phyloP scores from a whole-genome alignment of 2,329 filamentous ascomycete genomes.

The Ceratocystis variospora region DNA sequence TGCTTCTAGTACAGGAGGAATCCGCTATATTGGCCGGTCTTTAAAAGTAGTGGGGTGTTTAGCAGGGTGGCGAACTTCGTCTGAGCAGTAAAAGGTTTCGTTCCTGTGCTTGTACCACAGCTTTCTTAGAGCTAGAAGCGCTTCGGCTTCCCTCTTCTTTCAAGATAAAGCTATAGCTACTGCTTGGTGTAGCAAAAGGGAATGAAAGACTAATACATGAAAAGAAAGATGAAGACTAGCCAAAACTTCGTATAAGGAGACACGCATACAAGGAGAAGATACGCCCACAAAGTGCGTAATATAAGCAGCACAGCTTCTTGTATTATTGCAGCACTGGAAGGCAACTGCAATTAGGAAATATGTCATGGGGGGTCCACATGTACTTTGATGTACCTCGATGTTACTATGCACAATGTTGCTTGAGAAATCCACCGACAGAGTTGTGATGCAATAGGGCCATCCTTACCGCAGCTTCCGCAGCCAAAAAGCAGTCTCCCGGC shows the following conservation, averaged over 20 bases:
- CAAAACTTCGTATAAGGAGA: background rate
- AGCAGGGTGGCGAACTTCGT: no score
- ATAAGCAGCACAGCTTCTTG: background rate
- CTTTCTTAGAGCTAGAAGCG: background rate
- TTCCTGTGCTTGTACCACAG: background rate
- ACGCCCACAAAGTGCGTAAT: background rate
- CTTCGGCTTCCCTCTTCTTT: background rate
- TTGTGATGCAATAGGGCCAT: background rate
- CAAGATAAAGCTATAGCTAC: background rate
- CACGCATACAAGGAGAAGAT: background rate
- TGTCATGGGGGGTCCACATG: background rate
- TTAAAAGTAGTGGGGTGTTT: no score
- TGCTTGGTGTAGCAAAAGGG: background rate
- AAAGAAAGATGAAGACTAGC: background rate
- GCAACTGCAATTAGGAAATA: background rate
- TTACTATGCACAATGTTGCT: background rate
- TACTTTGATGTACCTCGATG: background rate
- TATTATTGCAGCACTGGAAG: background rate
- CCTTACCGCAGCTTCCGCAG: slow-evolving; percentile 1
- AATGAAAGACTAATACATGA: background rate
- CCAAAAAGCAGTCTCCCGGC: background rate
- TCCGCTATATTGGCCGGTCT: no score
- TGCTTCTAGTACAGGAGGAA: no score
- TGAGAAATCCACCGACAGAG: background rate
- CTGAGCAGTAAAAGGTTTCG: no score